Base-by-base conservation (phyloP, 495 filamentous ascomycete species). In the Sabuloglossum arenarium region DNA sequence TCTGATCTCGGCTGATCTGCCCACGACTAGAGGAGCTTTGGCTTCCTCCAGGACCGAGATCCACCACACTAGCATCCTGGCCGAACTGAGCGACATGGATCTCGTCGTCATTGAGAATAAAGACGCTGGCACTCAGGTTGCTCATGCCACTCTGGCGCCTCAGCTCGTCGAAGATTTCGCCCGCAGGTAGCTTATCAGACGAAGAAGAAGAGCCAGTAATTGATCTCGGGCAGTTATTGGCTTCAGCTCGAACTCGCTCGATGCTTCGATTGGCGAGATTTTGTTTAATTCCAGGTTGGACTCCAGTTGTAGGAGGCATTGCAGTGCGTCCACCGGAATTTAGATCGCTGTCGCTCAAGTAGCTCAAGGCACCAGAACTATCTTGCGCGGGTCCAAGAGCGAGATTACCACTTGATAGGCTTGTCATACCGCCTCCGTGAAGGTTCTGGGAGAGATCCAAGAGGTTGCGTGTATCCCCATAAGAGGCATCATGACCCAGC, bases 381-480 rank as follows among this genome's bases (percentile, higher is more conserved):
- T 27, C 53, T 43, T 54, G 21, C 10, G 53, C 30, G 4, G 53
- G 37, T 21, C 19, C 30, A 54, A 25, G 28, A 51, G 39, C 45
- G 14, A 37, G 19, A 57, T 23, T 11, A 24, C 37, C 31, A 10
- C 43, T 31, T 37, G 53, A 43, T 47, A 39, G 45, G 24, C 51
- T 34, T 53, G 21, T 10, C 42, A 30, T 12, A 16, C 46, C 19
- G 43, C 43, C 45, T 24, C 37, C 19, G n/a, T 29, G 5, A 25
- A 52, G 21, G 12, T 11, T 27, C 34, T 46, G 34, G 9, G 34
- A 53, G 24, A 29, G 55, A 61, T 12, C 58, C 31, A 47, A 52
- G 59, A 66, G 54, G 30, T 63, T 42, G 12, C 63, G 61, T n/a
- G 61, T 66, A 55, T 65, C 61, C 12, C 64, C 64, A 58, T 66